Base-by-base conservation (phyloP, 176 grass and related monocot species). In the Areca catechu region DNA sequence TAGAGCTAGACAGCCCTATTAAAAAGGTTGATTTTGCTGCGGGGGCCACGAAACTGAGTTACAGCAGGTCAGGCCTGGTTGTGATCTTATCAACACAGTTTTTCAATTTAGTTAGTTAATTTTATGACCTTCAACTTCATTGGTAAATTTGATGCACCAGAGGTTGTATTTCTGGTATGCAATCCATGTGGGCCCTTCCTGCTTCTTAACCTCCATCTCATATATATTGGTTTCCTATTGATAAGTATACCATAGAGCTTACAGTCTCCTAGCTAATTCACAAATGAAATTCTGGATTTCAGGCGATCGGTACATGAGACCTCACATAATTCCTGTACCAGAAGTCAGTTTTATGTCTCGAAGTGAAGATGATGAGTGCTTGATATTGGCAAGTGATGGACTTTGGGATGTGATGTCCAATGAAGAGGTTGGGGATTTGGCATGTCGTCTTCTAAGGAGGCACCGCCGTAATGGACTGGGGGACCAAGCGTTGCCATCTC, bases 391-490 rank as follows among this genome's bases (percentile, higher is more conserved):
- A 28, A 70, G 68, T 50, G 68, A 70, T 60, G 68, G 68, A 49
- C 56, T 70, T 20, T 70, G 68, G 68, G 68, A 70, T 50, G 68
- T 70, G 17, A 70, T 70, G 54, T 70, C 68, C 43, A 20, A 5
- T 51, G 55, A 70, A 70, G 68, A 70, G 48, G 56, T 27, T 51
- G 68, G 68, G 17, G 68, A 59, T 21, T 15, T 67, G 17, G 66
- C 77, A 15, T 69, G 51, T 17, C 77, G 77, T 48, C 60, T 71
- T 60, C 50, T 82, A 19, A 75, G 58, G 53, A 57, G 60, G 68
- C 66, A 60, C 61, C 55, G 77, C 5, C 62, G 77, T 10, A 80
- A 74, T 30, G 37, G 63, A 24, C 9, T 78, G 64, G 27, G 63
- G 9, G 63, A 58, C 5, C 71, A 74, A 56, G 62, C 5, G 22